phyloP scores from a whole-genome alignment of 1,139 yeast species.

The Nakaseomyces kungkrabaensis region DNA sequence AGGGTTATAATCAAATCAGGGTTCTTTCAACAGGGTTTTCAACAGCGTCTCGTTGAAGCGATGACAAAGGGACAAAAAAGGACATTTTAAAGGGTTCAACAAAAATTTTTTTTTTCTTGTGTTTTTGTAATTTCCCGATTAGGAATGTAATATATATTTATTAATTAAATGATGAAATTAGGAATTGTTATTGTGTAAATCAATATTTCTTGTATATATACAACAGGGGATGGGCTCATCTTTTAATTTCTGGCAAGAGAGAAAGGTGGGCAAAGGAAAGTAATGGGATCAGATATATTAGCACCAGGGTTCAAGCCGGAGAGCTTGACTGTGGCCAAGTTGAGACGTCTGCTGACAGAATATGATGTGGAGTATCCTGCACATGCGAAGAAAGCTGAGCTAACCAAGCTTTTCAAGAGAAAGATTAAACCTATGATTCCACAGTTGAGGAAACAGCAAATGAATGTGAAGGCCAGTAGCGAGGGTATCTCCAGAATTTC shows the following conservation, averaged over 20 bases:
- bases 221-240: too few relatives aligned
- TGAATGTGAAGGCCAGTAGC: slow-evolving; percentile 1
- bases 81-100: too few relatives aligned
- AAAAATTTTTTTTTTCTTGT: background rate
- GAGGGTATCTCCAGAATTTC: slow-evolving; percentile 2
- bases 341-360: slow-evolving; percentile 50
- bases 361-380: slow-evolving; percentile 50
- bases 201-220: too few relatives aligned
- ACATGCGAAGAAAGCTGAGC: slow-evolving; percentile 52
- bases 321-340: slow-evolving; percentile 49
- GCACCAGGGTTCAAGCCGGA: slow-evolving; percentile 44
- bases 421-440: slow-evolving; percentile 31
- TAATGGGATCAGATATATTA: background rate
- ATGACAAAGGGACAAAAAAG: too few relatives aligned
- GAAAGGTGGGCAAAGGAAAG: too few relatives aligned
- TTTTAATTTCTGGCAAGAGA: too few relatives aligned
- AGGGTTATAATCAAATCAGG: too few relatives aligned
- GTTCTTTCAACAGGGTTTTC: too few relatives aligned
- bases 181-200: too few relatives aligned
- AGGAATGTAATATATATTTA: background rate
- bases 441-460: slow-evolving; percentile 12
- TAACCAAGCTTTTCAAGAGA: slow-evolving; percentile 43
- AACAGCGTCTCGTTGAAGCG: too few relatives aligned
- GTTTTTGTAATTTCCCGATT: background rate
- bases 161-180: too few relatives aligned